Evolutionary conservation across 1,284 basidiomycete genomes (phyloP), one percentile per base, ranked within the genome.

Genomic region (Afroboletus lepidellus): DNA sequence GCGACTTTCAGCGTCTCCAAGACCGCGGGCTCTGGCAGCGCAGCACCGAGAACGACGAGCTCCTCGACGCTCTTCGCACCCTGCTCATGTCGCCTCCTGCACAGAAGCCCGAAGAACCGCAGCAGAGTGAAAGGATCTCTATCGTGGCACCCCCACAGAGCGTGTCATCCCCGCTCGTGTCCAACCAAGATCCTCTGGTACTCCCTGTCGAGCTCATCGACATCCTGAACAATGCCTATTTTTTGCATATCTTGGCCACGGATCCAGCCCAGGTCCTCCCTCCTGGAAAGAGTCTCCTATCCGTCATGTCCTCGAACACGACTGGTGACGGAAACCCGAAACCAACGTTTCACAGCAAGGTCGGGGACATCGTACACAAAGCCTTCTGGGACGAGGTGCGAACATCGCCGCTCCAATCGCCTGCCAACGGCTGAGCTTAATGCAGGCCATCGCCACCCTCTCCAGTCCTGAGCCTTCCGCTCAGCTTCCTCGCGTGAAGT

Each of bases 321-420:
- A 57, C 60, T 20, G 37, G 55, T 47, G 57, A 64, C 41, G 54
- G 58, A 24, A 55, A 65, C 13, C 53, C 59, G 15, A 61, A 62
- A 27, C 63, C 72, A 7, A 65, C 64, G 13, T 57, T 86, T 4
- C 73, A 77, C 21, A 71, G 74, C 32, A 75, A 73, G 54, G 81
- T 90, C 7, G 77, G 78, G 53, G 72, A 77, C 49, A 71, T 79
- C 6, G 77, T 80, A 15, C 81, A 84, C 62, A 72, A 69, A 41
- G 85, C 83, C 7, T 90, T 89, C 62, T 90, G 87, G 87, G 80
- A 83, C 38, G 78, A 86, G 74, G 86, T 86, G 61, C 56, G 70
- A 53, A 53, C 51, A 39, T 51, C 56, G n/a, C 21, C 48, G 33
- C 38, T 51, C 43, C 51, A 42, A 39, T 25, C 25, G 41, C 41